Evolutionary conservation across 345 rosid genomes (phyloP).

Genomic region (Salix koriyanagi): DNA sequence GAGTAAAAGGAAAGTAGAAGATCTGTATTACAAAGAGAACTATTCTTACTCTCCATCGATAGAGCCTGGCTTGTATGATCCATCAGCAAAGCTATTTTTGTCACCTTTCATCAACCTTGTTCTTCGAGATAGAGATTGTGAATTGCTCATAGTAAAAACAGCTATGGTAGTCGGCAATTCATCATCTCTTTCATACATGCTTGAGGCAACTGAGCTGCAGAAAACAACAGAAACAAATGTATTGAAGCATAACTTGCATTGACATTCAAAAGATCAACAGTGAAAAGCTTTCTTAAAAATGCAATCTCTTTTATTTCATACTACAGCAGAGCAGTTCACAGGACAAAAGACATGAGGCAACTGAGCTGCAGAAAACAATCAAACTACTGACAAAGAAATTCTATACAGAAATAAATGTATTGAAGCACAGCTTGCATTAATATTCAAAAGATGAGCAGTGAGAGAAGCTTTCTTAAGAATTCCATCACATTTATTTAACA

Average conservation of each 20-base stretch:
- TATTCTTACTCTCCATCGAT: constrained; percentile 67
- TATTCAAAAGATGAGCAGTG: neutral
- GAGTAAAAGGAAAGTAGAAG: neutral
- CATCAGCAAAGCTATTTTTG: constrained; percentile 65
- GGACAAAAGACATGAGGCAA: constrained; percentile 31
- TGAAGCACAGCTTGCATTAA: neutral
- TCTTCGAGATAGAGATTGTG: constrained; percentile 89
- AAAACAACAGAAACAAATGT: constrained; percentile 13
- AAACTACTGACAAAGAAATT: constrained; percentile 22
- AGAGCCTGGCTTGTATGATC: constrained; percentile 58
- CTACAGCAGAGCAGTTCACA: neutral
- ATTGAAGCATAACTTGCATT: neutral
- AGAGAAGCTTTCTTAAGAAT: neutral
- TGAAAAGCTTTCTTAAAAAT: neutral
- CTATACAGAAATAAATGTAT: neutral
- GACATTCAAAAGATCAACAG: neutral
- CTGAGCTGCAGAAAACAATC: constrained; percentile 61
- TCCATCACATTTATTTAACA: neutral
- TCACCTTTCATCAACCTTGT: constrained; percentile 81
- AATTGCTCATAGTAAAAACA: constrained; percentile 52
- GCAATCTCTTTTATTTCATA: neutral
- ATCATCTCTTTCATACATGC: constrained; percentile 78
- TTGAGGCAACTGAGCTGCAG: constrained; percentile 75
- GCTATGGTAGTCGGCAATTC: constrained; percentile 84
- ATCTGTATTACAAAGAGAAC: neutral